Evolutionary conservation across 176 grass and related monocot species (phyloP).

Genomic region (Oryza punctata): DNA sequence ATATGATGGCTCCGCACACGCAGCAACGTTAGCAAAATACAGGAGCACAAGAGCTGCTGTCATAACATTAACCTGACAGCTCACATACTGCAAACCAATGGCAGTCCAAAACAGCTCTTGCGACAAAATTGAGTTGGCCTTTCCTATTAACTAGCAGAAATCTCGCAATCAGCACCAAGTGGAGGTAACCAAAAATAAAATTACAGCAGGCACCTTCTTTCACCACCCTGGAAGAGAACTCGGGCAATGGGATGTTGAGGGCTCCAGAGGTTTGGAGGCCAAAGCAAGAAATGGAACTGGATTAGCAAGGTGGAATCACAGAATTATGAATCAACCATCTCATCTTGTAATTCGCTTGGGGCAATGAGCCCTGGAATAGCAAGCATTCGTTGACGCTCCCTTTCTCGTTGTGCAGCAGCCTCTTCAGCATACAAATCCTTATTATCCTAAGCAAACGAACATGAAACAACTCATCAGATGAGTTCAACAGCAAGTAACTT

Average conservation of each 20-base stretch:
- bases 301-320: slow-evolving; percentile 45
- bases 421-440: slow-evolving; percentile 99
- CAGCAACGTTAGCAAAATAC: slow-evolving; percentile 55
- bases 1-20: slow-evolving; percentile 42
- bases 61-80: slow-evolving; percentile 47
- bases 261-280: slow-evolving; percentile 48
- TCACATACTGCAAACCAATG: slow-evolving; percentile 44
- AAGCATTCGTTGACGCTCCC: slow-evolving; percentile 94
- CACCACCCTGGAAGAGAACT: slow-evolving; percentile 59
- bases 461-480: neutral
- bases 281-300: slow-evolving; percentile 33
- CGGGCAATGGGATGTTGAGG: slow-evolving; percentile 35
- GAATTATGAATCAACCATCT: slow-evolving; percentile 96
- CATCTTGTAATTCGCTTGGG: slow-evolving; percentile 95
- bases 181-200: slow-evolving; percentile 51
- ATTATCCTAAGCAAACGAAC: slow-evolving; percentile 70
- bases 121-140: slow-evolving; percentile 50
- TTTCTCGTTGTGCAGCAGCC: slow-evolving; percentile 89
- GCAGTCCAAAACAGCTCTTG: slow-evolving; percentile 56
- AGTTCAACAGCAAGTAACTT: neutral
- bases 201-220: slow-evolving; percentile 61
- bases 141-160: slow-evolving; percentile 49
- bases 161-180: slow-evolving; percentile 41
- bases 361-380: slow-evolving; percentile 95
- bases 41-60: slow-evolving; percentile 57